Evolutionary conservation across 2,329 filamentous ascomycete species (phyloP).

Genomic region (Pseudogymnoascus sp.): DNA sequence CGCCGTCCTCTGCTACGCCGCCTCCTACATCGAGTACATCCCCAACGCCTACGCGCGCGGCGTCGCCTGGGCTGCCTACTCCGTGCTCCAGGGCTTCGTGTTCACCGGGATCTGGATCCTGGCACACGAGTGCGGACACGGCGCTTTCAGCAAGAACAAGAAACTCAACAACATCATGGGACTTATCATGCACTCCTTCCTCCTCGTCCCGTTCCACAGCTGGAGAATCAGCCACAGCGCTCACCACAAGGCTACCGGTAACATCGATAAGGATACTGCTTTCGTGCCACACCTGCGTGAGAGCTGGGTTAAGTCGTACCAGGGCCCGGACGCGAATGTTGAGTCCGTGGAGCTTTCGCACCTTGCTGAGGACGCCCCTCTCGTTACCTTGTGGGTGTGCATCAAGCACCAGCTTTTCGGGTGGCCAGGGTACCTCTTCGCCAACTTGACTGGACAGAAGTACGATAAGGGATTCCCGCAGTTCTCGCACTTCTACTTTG

Average conservation of each 20-base stretch:
- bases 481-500: constrained; percentile 45
- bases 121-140: constrained; percentile 66
- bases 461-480: constrained; percentile 34
- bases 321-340: constrained; percentile 12
- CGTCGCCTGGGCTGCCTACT: constrained; percentile 52
- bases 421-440: constrained; percentile 56
- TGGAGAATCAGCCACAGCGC: constrained; percentile 66
- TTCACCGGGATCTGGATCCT: constrained; percentile 66
- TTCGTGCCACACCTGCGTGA: constrained; percentile 48
- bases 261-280: constrained; percentile 62
- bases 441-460: constrained; percentile 38
- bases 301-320: constrained; percentile 19
- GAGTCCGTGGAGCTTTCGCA: constrained; percentile 33
- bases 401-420: constrained; percentile 57
- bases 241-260: constrained; percentile 62
- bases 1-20: constrained; percentile 41
- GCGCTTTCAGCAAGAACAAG: constrained; percentile 55
- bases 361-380: constrained; percentile 56
- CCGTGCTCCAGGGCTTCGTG: constrained; percentile 58
- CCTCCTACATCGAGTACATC: constrained; percentile 49
- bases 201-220: constrained; percentile 64
- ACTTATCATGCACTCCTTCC: constrained; percentile 58
- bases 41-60: constrained; percentile 39
- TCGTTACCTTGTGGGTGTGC: constrained; percentile 47
- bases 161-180: constrained; percentile 56